Evolutionary conservation across 2,329 filamentous ascomycete species (phyloP), one percentile per base, ranked within the genome.

Genomic region (Fusarium sacchari): DNA sequence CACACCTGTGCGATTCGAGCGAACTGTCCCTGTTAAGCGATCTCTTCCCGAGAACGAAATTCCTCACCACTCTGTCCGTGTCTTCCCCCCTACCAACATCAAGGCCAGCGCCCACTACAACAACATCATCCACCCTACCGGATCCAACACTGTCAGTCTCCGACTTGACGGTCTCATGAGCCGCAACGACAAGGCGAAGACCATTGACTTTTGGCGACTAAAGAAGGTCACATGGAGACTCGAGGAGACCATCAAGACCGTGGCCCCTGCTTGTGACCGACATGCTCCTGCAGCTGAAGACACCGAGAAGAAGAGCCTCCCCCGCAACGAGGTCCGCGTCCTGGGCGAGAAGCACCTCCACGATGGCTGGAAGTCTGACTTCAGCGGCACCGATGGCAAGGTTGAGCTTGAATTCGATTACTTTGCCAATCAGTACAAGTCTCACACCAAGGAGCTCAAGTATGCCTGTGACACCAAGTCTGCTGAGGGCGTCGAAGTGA

Each of bases 11-110:
- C 90, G 87, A 75, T 89, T 94, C 78, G 88, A 89, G 70, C 90
- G 91, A 77, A 88, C 88, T 15, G 86, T 98, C 49, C 87, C 91
- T 62, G 88, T 98, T 75, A 92, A 92, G 84, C 93, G 96, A 70
- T 93, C 95, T 39, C 89, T 98, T 32, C 88, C 84, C 13, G 83
- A 92, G 60, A 90, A 94, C 6, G 93, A 94, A 55, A 87, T 89
- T 60, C 94, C 97, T 69, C 96, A 97, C 83, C 92, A 95, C 83
- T 97, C 94, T 22, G 91, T 97, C 71, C 94, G 96, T 79, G 93
- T 98, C 79, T 99, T 99, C 84, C 96, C 96, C 53, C 96, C 96
- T 0, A 99, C 96, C 75, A 96, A 97, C 83, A 92, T 99, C 78
- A 95, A 94, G 75, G 93, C 94, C 66, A 92, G 91, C 79, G 93